Evolutionary conservation across 805 yeast genomes (phyloP).

Genomic region (Wickerhamomyces bovis): DNA sequence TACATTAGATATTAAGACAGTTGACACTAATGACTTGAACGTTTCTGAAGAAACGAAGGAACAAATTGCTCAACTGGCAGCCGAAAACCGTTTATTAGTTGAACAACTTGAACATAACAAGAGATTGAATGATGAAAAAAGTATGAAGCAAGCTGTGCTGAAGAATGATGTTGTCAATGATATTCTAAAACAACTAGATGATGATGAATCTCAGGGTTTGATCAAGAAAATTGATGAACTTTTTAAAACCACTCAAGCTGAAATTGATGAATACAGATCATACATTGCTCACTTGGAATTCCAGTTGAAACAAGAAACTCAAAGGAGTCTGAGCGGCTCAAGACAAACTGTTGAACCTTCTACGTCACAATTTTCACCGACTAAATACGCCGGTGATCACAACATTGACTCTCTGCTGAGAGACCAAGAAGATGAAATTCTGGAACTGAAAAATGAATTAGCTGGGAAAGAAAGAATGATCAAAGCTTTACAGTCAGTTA

Average conservation of each 20-base stretch:
- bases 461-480: slow-evolving; percentile 76
- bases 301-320: slow-evolving; percentile 32
- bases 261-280: slow-evolving; percentile 53
- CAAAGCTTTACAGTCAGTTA: slow-evolving; percentile 61
- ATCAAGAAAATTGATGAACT: slow-evolving; percentile 40
- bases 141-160: slow-evolving; percentile 46
- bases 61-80: slow-evolving; percentile 38
- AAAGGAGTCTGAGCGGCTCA: slow-evolving; percentile 1
- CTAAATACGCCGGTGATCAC: slow-evolving; percentile 10
- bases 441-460: slow-evolving; percentile 53
- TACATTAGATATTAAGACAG: slow-evolving; percentile 4
- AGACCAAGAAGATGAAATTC: slow-evolving; percentile 64
- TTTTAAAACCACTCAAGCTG: slow-evolving; percentile 40
- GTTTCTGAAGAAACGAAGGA: slow-evolving; percentile 21
- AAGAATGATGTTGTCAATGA: slow-evolving; percentile 57
- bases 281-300: slow-evolving; percentile 56
- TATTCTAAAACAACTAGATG: slow-evolving; percentile 33
- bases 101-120: slow-evolving; percentile 67
- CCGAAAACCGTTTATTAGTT: slow-evolving; percentile 59
- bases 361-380: slow-evolving; percentile 6
- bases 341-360: not conserved
- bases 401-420: slow-evolving; percentile 31
- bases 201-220: slow-evolving; percentile 33
- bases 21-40: not conserved
- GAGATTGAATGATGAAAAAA: slow-evolving; percentile 55